phyloP scores from a whole-genome alignment of 495 filamentous ascomycete species.

The Tirmania nivea region DNA sequence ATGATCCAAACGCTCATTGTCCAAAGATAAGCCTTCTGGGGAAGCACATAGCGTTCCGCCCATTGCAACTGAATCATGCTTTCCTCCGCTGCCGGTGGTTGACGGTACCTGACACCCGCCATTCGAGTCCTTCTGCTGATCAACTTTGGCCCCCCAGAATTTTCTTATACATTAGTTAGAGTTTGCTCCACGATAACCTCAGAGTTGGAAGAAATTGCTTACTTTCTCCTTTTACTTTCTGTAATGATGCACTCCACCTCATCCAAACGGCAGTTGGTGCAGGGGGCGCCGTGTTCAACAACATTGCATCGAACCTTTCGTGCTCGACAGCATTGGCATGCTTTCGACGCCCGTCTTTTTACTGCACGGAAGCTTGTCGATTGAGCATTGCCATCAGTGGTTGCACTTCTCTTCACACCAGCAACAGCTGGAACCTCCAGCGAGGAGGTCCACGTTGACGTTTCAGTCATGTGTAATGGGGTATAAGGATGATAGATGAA shows the following conservation, averaged over 20 bases:
- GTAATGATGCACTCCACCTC: constrained; percentile 74
- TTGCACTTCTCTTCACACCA: background rate
- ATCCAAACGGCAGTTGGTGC: constrained; percentile 75
- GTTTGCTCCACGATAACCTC: background rate
- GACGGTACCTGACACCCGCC: too few species aligned
- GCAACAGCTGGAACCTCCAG: background rate
- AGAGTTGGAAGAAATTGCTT: constrained; percentile 21
- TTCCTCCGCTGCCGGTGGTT: too few species aligned
- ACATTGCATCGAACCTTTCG: constrained; percentile 92
- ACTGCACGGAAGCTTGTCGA: constrained; percentile 28
- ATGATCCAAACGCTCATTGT: background rate
- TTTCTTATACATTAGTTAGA: constrained; percentile 9
- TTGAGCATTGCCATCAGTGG: background rate
- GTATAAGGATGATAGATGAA: too few species aligned
- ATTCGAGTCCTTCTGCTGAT: background rate
- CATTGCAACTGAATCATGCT: background rate
- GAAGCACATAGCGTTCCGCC: background rate
- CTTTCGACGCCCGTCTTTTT: constrained; percentile 68
- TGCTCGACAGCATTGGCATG: constrained; percentile 66
- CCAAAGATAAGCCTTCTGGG: background rate
- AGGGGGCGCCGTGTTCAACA: constrained; percentile 65
- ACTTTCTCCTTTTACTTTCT: constrained; percentile 81
- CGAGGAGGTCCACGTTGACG: background rate
- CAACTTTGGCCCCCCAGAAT: constrained; percentile 18
- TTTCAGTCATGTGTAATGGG: too few species aligned